A percentile compares a stretch with the other conserved stretches of the same genome.
Evolutionary conservation across 192 early-diverging fungal genomes (phyloP).

Genomic region (Bifiguratus adelaidae): DNA sequence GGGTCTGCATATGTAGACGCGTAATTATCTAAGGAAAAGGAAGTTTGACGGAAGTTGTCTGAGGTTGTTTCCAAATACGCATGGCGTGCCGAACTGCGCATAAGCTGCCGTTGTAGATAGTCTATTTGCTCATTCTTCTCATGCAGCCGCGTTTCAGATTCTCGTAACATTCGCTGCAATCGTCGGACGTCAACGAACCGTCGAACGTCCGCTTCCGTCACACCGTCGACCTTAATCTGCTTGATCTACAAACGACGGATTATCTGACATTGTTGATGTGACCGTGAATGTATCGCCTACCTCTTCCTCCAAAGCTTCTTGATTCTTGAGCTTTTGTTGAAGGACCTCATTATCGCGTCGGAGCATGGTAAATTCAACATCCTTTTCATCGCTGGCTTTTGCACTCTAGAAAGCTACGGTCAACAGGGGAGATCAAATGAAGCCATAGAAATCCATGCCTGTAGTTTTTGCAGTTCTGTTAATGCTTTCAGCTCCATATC

Average conservation of each 20-base stretch:
- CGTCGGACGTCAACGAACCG: slow-evolving; percentile 7
- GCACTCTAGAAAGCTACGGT: no score
- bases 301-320: slow-evolving; percentile 6
- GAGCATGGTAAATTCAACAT: no score
- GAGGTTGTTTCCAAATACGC: no score
- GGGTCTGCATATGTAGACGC: no score
- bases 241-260: background rate
- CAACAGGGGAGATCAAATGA: no score
- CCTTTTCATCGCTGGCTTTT: no score
- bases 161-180: slow-evolving; percentile 14
- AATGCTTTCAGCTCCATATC: no score
- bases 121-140: slow-evolving; percentile 20
- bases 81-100: background rate
- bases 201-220: slow-evolving; percentile 2
- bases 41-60: no score
- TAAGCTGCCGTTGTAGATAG: slow-evolving; percentile 10
- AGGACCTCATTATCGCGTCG: slow-evolving; percentile 18
- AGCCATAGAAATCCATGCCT: no score
- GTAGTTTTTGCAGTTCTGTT: no score
- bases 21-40: no score
- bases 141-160: slow-evolving; percentile 13
- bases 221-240: slow-evolving; percentile 1
- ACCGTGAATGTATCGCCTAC: slow-evolving; percentile 9
- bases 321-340: slow-evolving; percentile 10
- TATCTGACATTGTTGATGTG: background rate